phyloP scores from a whole-genome alignment of 2,329 filamentous ascomycete genomes.

The Tolypocladium pustulatum region DNA sequence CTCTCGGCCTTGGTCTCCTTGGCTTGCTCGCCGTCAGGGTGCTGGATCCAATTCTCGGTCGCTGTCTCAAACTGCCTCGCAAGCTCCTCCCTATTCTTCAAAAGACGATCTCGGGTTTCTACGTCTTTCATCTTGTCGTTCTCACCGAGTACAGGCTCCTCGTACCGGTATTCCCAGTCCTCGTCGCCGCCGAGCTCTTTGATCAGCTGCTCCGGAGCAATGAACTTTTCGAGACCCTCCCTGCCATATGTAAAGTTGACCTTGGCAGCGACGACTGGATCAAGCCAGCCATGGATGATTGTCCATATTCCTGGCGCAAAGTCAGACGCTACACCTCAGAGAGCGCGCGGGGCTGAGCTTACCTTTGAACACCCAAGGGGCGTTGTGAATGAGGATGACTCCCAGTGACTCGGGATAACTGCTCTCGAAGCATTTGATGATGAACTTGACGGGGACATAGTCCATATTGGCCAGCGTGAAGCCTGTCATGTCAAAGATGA shows the following conservation, averaged over 20 bases:
- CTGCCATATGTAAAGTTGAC: constrained; percentile 83
- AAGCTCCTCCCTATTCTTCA: constrained; percentile 52
- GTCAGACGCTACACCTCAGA: not conserved
- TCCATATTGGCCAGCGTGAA: constrained; percentile 99
- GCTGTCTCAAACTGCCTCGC: constrained; percentile 63
- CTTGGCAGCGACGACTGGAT: constrained; percentile 90
- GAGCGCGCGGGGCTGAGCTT: constrained; percentile 1
- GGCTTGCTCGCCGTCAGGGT: constrained; percentile 28
- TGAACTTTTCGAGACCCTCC: constrained; percentile 68
- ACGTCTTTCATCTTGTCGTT: constrained; percentile 64
- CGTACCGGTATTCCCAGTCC: constrained; percentile 72
- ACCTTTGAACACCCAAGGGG: constrained; percentile 95
- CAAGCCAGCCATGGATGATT: constrained; percentile 90
- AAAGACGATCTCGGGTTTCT: constrained; percentile 50
- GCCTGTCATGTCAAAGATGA: constrained; percentile 92
- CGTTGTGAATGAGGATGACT: constrained; percentile 84
- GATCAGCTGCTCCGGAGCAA: constrained; percentile 59
- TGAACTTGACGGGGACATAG: constrained; percentile 93
- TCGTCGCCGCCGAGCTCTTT: constrained; percentile 82
- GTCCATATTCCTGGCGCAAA: constrained; percentile 66
- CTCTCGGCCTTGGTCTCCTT: constrained; percentile 45
- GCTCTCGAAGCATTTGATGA: constrained; percentile 98
- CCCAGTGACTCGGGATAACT: constrained; percentile 95
- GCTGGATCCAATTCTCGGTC: constrained; percentile 64
- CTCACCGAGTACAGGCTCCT: constrained; percentile 66